These are phyloP conservation scores for Boletus vermiculosoides DNA, from an alignment of 768 basidiomycete species.

Conservation along the genomic window DNA sequence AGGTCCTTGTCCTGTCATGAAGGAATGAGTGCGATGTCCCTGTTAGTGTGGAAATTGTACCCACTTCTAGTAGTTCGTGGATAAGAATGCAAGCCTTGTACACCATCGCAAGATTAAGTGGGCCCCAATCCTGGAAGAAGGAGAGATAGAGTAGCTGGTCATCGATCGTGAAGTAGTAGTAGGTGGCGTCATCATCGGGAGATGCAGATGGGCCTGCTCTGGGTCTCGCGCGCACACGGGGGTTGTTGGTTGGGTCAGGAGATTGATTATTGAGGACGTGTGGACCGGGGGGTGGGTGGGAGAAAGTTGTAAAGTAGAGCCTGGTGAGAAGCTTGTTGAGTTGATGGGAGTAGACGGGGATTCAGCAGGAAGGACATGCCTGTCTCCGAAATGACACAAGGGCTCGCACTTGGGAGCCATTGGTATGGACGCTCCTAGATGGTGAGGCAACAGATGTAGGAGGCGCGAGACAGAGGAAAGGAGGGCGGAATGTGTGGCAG, in stretches of 20 bases:
- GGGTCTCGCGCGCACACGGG: constrained; percentile 60
- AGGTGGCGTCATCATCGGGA: constrained; percentile 71
- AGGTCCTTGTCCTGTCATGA: constrained; percentile 68
- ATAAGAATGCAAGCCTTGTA: constrained; percentile 91
- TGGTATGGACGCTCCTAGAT: neutral
- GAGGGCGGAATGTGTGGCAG: constrained; percentile 3
- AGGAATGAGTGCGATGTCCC: constrained; percentile 22
- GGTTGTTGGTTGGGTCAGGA: constrained; percentile 50
- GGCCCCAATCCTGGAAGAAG: constrained; percentile 95
- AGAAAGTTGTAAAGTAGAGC: constrained; percentile 89
- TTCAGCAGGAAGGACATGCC: constrained; percentile 42
- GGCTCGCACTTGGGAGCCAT: constrained; percentile 65
- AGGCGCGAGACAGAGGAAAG: constrained; percentile 1
- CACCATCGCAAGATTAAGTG: constrained; percentile 88
- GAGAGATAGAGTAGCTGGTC: constrained; percentile 89
- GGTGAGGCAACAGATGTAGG: constrained; percentile 10
- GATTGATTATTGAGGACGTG: constrained; percentile 61
- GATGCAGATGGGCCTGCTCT: constrained; percentile 60
- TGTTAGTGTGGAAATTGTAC: constrained; percentile 22
- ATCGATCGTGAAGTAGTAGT: constrained; percentile 92
- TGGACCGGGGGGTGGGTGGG: constrained; percentile 67
- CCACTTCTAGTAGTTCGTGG: constrained; percentile 82
- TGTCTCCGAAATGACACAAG: constrained; percentile 74
- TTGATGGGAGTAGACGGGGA: constrained; percentile 3
- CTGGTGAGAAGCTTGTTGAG: constrained; percentile 37